phyloP scores from a whole-genome alignment of 208 protist species.

The Wallacemonas rigidus region DNA sequence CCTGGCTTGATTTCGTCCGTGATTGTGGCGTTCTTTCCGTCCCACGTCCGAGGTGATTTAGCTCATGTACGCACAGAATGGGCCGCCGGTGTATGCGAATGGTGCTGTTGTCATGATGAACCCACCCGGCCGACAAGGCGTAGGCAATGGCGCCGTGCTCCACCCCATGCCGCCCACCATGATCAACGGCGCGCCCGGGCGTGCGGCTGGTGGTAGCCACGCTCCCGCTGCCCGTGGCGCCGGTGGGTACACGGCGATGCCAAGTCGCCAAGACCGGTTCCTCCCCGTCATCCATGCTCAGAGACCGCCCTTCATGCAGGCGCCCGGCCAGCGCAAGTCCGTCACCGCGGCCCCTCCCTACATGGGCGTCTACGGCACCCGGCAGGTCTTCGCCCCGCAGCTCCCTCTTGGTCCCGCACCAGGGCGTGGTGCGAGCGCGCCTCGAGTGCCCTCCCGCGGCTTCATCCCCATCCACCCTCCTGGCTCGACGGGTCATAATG shows the following conservation, averaged over 20 bases:
- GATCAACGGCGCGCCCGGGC: too few relatives aligned
- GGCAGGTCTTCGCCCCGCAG: slow-evolving; percentile 7
- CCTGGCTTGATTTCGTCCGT: too few relatives aligned
- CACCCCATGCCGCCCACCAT: neutral
- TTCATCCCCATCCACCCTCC: neutral
- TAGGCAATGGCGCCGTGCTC: neutral
- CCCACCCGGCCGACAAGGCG: neutral
- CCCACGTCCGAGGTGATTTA: neutral
- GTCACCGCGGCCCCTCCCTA: neutral
- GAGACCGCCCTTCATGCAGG: slow-evolving; percentile 9
- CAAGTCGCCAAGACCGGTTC: neutral
- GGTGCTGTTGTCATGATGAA: slow-evolving; percentile 1
- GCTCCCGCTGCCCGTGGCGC: neutral
- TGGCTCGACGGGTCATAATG: too few relatives aligned
- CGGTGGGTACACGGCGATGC: neutral
- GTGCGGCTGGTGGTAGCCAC: neutral
- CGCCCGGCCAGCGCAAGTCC: neutral
- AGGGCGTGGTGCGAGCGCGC: slow-evolving; percentile 6
- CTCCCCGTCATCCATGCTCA: slow-evolving; percentile 9
- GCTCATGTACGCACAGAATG: neutral
- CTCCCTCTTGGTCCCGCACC: neutral
- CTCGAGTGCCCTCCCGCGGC: neutral
- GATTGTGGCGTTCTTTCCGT: too few relatives aligned
- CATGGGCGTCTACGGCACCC: slow-evolving; percentile 9
- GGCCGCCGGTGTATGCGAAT: slow-evolving; percentile 7